Conservation (phyloP, 2,329 filamentous ascomycete species). For the Juglanconis sp. region DNA sequence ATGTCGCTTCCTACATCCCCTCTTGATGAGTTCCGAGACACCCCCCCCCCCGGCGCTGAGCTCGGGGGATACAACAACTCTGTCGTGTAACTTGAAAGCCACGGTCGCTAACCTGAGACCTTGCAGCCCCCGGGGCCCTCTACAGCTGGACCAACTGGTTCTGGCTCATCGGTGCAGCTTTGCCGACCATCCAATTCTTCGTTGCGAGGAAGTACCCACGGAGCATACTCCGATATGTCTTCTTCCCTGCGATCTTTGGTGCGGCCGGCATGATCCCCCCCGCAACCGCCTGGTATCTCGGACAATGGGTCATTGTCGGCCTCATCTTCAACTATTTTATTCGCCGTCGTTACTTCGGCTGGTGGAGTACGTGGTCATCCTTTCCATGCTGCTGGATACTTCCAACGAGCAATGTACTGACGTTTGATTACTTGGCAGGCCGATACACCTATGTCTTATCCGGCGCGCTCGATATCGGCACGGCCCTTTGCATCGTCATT, state of each 20-base stretch:
- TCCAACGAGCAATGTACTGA: not conserved
- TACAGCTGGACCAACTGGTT: constrained; percentile 52
- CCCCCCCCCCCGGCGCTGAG: no score
- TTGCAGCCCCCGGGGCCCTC: constrained; percentile 31
- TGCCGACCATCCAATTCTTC: constrained; percentile 48
- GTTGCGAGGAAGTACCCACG: constrained; percentile 45
- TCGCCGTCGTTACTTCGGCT: constrained; percentile 46
- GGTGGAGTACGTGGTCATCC: constrained; percentile 42
- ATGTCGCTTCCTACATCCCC: no score
- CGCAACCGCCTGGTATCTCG: constrained; percentile 53
- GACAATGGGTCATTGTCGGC: constrained; percentile 53
- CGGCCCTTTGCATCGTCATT: constrained; percentile 54
- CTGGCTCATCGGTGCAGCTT: constrained; percentile 49
- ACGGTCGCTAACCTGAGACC: not conserved
- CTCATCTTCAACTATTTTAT: constrained; percentile 54
- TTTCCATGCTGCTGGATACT: not conserved
- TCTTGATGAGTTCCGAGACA: no score
- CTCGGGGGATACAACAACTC: not conserved
- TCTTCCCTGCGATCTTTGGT: constrained; percentile 52
- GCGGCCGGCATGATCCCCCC: constrained; percentile 49
- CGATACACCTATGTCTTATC: constrained; percentile 59
- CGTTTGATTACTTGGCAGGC: constrained; percentile 21
- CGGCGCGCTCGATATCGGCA: constrained; percentile 56
- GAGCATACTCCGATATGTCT: constrained; percentile 45
- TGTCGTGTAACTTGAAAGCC: not conserved